Conservation (phyloP, 2,329 filamentous ascomycete species). For the Fusarium newnesense region DNA sequence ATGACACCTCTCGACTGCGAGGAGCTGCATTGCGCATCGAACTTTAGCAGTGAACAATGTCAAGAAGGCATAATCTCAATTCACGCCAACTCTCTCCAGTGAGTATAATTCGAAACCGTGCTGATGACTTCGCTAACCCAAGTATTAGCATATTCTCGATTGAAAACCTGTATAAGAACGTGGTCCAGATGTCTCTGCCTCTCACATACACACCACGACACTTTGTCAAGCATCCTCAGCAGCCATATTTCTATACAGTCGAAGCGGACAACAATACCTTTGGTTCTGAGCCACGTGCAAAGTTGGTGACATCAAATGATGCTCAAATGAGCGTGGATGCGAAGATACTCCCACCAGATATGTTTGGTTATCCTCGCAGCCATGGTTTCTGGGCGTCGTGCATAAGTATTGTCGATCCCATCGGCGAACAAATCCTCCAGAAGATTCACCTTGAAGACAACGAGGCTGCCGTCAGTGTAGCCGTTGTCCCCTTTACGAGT, state of each 20-base stretch:
- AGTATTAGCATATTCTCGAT: constrained; percentile 67
- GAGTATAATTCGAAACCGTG: no score
- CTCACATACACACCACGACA: constrained; percentile 92
- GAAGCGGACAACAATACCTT: constrained; percentile 93
- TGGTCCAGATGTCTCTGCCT: constrained; percentile 86
- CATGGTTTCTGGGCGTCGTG: constrained; percentile 96
- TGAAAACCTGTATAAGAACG: constrained; percentile 83
- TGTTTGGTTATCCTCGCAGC: constrained; percentile 89
- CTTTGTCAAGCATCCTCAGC: constrained; percentile 87
- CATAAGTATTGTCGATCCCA: constrained; percentile 92
- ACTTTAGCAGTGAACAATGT: constrained; percentile 95
- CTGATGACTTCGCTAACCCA: not conserved
- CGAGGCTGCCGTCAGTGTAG: constrained; percentile 87
- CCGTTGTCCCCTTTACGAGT: constrained; percentile 84
- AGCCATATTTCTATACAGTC: constrained; percentile 91
- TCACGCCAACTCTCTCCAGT: constrained; percentile 43
- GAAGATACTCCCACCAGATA: constrained; percentile 74
- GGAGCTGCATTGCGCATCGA: constrained; percentile 91
- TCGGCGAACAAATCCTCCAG: constrained; percentile 75
- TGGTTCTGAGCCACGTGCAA: constrained; percentile 75
- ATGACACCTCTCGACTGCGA: constrained; percentile 91
- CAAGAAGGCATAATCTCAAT: constrained; percentile 94
- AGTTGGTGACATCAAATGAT: constrained; percentile 74
- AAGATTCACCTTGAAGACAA: constrained; percentile 88
- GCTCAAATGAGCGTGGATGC: constrained; percentile 76